Evolutionary conservation across 352 stramenopile genomes (phyloP).

Genomic region (Stramenopiles sp.): DNA sequence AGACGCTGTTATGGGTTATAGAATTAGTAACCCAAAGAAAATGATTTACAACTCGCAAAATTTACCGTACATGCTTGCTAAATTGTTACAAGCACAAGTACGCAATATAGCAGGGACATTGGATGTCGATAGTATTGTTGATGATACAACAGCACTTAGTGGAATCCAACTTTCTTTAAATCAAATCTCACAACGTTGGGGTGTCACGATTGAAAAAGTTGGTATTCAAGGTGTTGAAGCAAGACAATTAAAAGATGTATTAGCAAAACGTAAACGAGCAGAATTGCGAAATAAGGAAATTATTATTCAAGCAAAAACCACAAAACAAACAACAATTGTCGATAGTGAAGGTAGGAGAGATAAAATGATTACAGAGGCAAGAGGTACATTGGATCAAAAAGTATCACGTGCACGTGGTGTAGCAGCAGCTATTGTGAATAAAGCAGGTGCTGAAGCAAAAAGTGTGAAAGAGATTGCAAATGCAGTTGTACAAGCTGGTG

Average conservation of each 20-base stretch:
- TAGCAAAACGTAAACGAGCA: constrained; percentile 25
- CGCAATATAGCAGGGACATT: constrained; percentile 25
- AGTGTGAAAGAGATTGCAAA: constrained; percentile 20
- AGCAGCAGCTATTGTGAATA: constrained; percentile 24
- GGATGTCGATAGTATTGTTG: constrained; percentile 27
- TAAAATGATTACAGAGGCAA: constrained; percentile 24
- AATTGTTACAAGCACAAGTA: constrained; percentile 23
- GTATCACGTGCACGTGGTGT: constrained; percentile 22
- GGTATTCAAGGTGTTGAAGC: constrained; percentile 27
- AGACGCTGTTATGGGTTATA: constrained; percentile 21
- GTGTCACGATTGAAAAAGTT: constrained; percentile 26
- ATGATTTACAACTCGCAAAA: constrained; percentile 26
- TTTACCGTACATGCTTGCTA: constrained; percentile 22
- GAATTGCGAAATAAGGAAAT: constrained; percentile 29
- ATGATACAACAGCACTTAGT: constrained; percentile 22
- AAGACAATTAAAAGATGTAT: constrained; percentile 19
- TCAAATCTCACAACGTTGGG: constrained; percentile 15
- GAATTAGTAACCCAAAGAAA: constrained; percentile 22
- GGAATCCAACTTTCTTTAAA: background rate
- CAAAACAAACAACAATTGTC: constrained; percentile 26
- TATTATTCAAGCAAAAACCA: constrained; percentile 24
- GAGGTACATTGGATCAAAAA: constrained; percentile 21
- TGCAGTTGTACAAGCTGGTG: constrained; percentile 15
- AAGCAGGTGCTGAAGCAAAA: constrained; percentile 20
- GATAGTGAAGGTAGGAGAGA: constrained; percentile 25